phyloP scores from a whole-genome alignment of 1,284 basidiomycete species.

The Sporisorium graminicola region DNA sequence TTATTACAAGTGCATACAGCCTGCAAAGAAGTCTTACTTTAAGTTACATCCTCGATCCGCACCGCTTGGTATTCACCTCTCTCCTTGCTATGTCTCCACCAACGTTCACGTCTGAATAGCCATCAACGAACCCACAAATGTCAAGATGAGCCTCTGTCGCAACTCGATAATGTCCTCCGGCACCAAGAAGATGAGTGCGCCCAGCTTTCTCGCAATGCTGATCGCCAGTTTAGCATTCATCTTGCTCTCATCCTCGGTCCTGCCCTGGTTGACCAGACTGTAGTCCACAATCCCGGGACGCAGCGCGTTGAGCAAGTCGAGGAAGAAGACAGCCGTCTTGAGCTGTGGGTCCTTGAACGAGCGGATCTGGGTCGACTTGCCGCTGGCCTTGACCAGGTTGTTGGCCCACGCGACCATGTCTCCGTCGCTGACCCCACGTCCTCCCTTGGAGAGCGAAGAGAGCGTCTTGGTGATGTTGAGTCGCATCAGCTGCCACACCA shows the following conservation, averaged over 20 bases:
- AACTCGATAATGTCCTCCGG: conserved; percentile 79
- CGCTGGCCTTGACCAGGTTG: conserved; percentile 82
- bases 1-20: not conserved
- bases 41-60: no score
- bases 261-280: conserved; percentile 79
- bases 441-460: conserved; percentile 79
- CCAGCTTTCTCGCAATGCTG: conserved; percentile 96
- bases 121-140: conserved; percentile 74
- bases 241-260: conserved; percentile 85
- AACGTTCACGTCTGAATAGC: conserved; percentile 37
- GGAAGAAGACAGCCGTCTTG: conserved; percentile 90
- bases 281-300: conserved; percentile 96
- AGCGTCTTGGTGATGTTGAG: conserved; percentile 94
- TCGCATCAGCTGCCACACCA: conserved; percentile 98
- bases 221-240: conserved; percentile 92
- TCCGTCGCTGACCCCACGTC: conserved; percentile 85
- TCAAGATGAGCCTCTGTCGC: conserved; percentile 72
- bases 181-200: conserved; percentile 95
- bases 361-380: conserved; percentile 78
- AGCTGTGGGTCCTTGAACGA: conserved; percentile 95
- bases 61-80: not conserved
- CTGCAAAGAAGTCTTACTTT: not conserved
- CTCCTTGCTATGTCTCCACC: no score
- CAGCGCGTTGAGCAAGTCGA: conserved; percentile 90
- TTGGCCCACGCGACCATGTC: conserved; percentile 99